Evolutionary conservation across 495 filamentous ascomycete species (phyloP), one percentile per base, ranked within the genome.

Genomic region (Penicillium odoratum): DNA sequence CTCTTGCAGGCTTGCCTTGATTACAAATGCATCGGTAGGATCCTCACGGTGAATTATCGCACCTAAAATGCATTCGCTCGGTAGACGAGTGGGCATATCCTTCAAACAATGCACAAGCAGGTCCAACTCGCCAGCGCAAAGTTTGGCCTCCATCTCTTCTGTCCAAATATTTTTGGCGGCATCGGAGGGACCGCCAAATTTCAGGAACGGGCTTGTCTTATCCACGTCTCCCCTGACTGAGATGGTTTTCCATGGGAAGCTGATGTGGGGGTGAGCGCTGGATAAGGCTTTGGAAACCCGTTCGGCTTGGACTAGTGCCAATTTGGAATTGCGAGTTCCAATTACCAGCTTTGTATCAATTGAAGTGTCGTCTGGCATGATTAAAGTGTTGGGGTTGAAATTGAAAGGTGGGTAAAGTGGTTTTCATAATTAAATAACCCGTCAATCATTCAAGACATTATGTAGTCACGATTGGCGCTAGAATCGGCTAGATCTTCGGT

Each of bases 241-340:
- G 38, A 58, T 48, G 5, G 38, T 44, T 47, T 58, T 38, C 55
- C 48, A 58, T 46, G 55, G 55, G 29, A 58, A 58, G 31, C 51
- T 30, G 38, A 45, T 57, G 7, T 82, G 63, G 9, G 88, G 88
- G 70, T 84, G 81, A 16, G 78, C 73, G 25, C 71, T 53, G 40
- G 77, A 63, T n/a, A 93, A 79, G 2, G 71, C 68, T 1, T 74
- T 69, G 26, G 82, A 75, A 26, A 92, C 83, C 54, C 82, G 73
- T 15, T 90, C 77, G 43, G 88, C 82, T 67, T 94, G 90, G 29
- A 84, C 72, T 10, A 91, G 77, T 10, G 90, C 90, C 11, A 94
- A 82, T 25, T 81, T 77, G 26, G 88, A 91, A 49, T 82, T 80
- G 34, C 90, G 87, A 16, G 89, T 89, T 73, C 90, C 90, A 57